Base-by-base conservation (phyloP, 805 yeast genomes). In the Nakazawaea holstii region DNA sequence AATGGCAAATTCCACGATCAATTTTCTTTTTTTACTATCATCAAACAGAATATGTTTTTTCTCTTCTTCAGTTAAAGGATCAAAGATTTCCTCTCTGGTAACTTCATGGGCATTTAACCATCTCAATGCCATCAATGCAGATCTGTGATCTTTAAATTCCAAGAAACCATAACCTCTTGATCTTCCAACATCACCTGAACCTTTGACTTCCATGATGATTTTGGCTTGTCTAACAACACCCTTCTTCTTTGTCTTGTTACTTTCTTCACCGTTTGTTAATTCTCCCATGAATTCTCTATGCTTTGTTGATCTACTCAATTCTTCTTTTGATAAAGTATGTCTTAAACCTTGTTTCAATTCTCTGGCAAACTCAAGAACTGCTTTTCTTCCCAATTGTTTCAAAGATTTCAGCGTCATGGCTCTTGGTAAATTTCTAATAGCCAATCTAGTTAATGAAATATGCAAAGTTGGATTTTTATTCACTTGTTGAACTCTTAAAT, bases 81-180 rank as follows among this genome's bases (percentile, higher is more conserved):
- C 87, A 17, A 75, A 50, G 36, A 89, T 76, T 64, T 91, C 97
- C 8, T 74, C 79, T 31, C 65, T 65, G 0, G 87, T 69, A 6
- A 94, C 96, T 59, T 79, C 84, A 61, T 92, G 97, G 7, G 96
- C 96, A 64, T 94, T 94, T 64, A 94, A 74, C 96, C 97, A 94
- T 72, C 99, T 81, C 48, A 94, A 77, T 2, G 95, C 97, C 97
- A 90, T 91, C 55, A 94, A 74, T 1, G 99, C 98, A 53, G 84
- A 64, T 65, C 85, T 86, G 65, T 94, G 99, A 65, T 91, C 96
- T 66, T 90, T 82, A 65, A 76, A 90, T 67, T 94, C 98, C 39
- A 94, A 67, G 74, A 94, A 92, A 53, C 99, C 99, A 59, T 92
- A 94, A 51, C 99, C 99, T 72, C 97, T 84, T 60, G 94, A 83